Base-by-base conservation (phyloP, 257 asterid species). In the Rhazya stricta region DNA sequence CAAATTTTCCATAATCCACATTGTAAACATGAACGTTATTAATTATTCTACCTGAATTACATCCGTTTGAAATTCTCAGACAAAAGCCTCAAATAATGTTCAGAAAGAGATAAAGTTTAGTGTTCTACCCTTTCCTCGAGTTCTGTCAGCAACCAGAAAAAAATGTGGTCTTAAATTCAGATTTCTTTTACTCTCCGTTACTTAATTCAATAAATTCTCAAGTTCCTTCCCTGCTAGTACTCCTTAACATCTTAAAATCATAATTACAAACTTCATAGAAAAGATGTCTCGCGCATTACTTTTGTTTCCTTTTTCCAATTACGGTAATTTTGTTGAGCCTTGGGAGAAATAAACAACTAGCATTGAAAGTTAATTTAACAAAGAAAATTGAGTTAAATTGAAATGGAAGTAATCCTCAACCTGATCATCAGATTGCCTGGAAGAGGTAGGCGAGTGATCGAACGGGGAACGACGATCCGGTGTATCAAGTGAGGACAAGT, bases 391-490 rank as follows among this genome's bases (percentile, higher is more conserved):
- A 71, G 12, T 61, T 15, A 23, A 63, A 73, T 50, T 15, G 51
- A 16, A n/a, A 63, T 0, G 39, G 45, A 78, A 69, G 39, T 56
- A 21, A 46, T 81, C 42, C 42, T 1, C 39, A 16, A 93, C 97
- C 92, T 82, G 94, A 77, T 74, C 68, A 36, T 90, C 97, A 30
- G 76, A 43, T 76, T 85, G 90, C 81, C 86, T 82, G 77, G 91
- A 54, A 74, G 87, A 80, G 69, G 81, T 67, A 63, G 76, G 51
- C 42, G 85, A 76, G 66, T 25, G 75, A 72, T 82, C 83, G 65
- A 50, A 69, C 45, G 76, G 65, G 50, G 85, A 36, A 0, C 77
- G 62, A 39, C 85, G 96, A 92, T 86, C 91, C 70, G 84, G 76
- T 23, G 83, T 34, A 23, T 80, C 91, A 10, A 21, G 50, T 5